Conservation (phyloP, 2,329 filamentous ascomycete species). For the Fusarium decemcellulare region DNA sequence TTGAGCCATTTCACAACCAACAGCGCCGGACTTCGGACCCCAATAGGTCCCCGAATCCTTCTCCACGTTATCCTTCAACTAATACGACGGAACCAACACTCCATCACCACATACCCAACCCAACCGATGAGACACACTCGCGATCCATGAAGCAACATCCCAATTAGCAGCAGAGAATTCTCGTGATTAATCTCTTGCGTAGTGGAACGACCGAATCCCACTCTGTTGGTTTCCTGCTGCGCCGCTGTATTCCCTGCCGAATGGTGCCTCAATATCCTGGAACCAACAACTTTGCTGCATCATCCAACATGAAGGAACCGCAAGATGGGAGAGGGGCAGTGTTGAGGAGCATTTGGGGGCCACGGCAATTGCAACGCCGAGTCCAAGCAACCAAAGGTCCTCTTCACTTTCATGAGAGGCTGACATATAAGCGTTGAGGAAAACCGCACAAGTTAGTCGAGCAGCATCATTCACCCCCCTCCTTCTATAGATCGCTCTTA, state of each 20-base stretch:
- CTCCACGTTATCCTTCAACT: not conserved
- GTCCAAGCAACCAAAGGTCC: not conserved
- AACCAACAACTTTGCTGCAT: constrained; percentile 2
- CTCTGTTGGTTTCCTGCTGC: not conserved
- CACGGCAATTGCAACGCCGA: not conserved
- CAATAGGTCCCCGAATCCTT: not conserved
- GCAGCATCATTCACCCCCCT: not conserved
- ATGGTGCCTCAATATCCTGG: not conserved
- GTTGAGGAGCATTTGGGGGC: not conserved
- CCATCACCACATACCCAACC: constrained; percentile 3
- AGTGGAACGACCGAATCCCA: not conserved
- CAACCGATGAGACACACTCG: constrained; percentile 2
- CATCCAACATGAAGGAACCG: not conserved
- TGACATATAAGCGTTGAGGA: not conserved
- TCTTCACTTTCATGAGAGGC: not conserved
- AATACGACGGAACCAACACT: constrained; percentile 2
- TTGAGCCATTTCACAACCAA: constrained; percentile 13
- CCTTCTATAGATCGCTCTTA: not conserved
- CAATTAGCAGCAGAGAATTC: not conserved
- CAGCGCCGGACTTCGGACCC: not conserved
- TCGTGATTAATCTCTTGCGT: not conserved
- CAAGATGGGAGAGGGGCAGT: not conserved
- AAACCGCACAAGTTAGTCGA: not conserved
- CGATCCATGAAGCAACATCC: not conserved
- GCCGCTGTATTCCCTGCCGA: not conserved